Evolutionary conservation across 1,284 basidiomycete species (phyloP), one percentile per base, ranked within the genome.

Genomic region (Mrakiaceae sp.): DNA sequence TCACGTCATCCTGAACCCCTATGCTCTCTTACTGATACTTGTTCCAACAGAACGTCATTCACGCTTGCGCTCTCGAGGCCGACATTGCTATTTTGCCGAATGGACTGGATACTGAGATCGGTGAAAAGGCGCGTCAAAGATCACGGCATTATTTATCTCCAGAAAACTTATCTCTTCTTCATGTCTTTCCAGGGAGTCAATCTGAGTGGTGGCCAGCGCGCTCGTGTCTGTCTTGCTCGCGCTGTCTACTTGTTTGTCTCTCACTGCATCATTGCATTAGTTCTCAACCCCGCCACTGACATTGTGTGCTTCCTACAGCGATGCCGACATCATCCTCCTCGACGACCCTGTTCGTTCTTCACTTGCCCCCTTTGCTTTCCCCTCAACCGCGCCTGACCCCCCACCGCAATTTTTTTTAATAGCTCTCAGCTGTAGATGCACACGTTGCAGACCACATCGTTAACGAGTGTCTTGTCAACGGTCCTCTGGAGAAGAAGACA

Each of bases 141-240:
- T 8, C 72, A 27, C 72, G 57, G 40, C n/a, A 42, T 6, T 43
- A 40, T 62, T 52, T 3, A 10, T 1, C 11, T 43, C n/a, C 16
- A 14, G n/a, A 54, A n/a, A 42, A 10, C 51, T 27, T 60, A n/a
- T 16, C 16, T 42, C 47, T 4, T 40, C 53, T 1, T 40, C 14
- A 16, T 39, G 1, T 49, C 16, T n/a, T n/a, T 9, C 14, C 5
- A 51, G 70, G 86, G 86, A 5, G 83, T 85, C 67, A 85, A 83
- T 72, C 73, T 85, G 39, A 83, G 81, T 66, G 74, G 74, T 3
- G 74, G 74, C 9, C 74, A 75, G 65, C 69, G 87, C 79, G 87
- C 88, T 60, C 84, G 88, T 16, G 82, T 91, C 1, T 87, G 84
- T 7, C 75, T 91, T 11, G 88, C 88, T 5, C 80, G 88, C 4